A percentile compares a stretch with the other conserved stretches of the same genome.
phyloP scores from a whole-genome alignment of 108 stramenopile genomes.

The Cyclotella sp. region DNA sequence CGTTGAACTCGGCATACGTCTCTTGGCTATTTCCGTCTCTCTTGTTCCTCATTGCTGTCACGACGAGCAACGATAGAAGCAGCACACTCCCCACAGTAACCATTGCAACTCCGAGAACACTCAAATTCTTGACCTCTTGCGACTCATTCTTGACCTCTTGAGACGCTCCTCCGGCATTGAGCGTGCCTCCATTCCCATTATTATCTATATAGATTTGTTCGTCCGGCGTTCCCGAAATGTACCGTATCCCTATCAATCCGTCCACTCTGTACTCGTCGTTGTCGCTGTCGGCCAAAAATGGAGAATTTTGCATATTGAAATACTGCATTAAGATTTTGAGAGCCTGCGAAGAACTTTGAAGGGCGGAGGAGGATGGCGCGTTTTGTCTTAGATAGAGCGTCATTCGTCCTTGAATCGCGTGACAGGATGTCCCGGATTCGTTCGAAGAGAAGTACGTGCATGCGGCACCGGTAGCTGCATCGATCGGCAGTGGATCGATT shows the following conservation, averaged over 20 bases:
- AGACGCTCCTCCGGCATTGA: not conserved
- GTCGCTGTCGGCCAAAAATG: slow-evolving; percentile 18
- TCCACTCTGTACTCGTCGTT: slow-evolving; percentile 9
- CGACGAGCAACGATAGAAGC: slow-evolving; percentile 18
- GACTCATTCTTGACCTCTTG: not conserved
- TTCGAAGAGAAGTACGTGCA: slow-evolving; percentile 26
- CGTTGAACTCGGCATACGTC: slow-evolving; percentile 41
- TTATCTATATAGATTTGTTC: slow-evolving; percentile 9
- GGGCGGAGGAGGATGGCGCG: not conserved
- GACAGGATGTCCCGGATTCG: slow-evolving; percentile 11
- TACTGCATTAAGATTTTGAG: slow-evolving; percentile 29
- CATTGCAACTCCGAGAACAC: slow-evolving; percentile 11
- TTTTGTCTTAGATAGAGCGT: slow-evolving; percentile 50
- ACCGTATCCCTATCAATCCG: slow-evolving; percentile 35
- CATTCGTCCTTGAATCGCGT: slow-evolving; percentile 29
- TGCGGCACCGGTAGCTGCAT: slow-evolving; percentile 1
- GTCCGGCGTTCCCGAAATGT: slow-evolving; percentile 28
- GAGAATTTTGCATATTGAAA: slow-evolving; percentile 30
- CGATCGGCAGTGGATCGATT: slow-evolving; percentile 2
- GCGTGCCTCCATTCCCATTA: not conserved
- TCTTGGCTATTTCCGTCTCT: not conserved
- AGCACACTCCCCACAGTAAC: slow-evolving; percentile 15
- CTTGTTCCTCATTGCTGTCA: not conserved
- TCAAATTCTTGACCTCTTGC: not conserved
- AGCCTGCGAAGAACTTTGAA: slow-evolving; percentile 31